phyloP scores from a whole-genome alignment of 164 flowering plant species.

The Liquidambar formosana region DNA sequence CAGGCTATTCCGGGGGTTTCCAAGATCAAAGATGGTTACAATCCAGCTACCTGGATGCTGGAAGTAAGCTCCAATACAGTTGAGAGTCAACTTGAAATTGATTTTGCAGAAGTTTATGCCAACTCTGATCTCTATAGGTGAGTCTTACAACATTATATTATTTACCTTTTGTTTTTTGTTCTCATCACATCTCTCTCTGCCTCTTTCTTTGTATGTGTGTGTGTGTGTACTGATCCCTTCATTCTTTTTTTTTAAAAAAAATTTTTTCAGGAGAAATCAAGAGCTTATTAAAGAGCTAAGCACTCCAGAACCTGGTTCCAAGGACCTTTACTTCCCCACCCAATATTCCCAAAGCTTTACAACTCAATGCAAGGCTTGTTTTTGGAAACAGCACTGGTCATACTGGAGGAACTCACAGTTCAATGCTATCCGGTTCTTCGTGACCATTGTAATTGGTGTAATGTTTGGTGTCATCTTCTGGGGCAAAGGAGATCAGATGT shows the following conservation, averaged over 20 bases:
- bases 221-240: background rate
- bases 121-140: constrained; percentile 51
- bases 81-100: constrained; percentile 45
- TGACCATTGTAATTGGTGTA: constrained; percentile 45
- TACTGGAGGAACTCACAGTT: constrained; percentile 62
- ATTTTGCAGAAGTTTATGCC: constrained; percentile 55
- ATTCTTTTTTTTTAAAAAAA: background rate
- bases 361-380: constrained; percentile 56
- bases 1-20: constrained; percentile 54
- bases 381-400: constrained; percentile 67
- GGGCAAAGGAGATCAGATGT: constrained; percentile 48
- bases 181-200: background rate
- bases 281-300: constrained; percentile 44
- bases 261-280: constrained; percentile 41
- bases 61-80: constrained; percentile 47
- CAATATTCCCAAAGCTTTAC: constrained; percentile 51
- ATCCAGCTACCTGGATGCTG: constrained; percentile 78
- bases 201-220: background rate
- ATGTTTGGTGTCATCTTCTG: constrained; percentile 60
- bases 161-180: no score
- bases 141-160: no score
- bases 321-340: constrained; percentile 56
- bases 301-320: constrained; percentile 44
- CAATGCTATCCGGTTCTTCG: constrained; percentile 45
- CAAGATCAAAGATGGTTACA: constrained; percentile 49